A percentile compares a stretch with the other conserved stretches of the same genome.
Evolutionary conservation across 352 stramenopile genomes (phyloP).

Genomic region (Globisporangium spinosum): DNA sequence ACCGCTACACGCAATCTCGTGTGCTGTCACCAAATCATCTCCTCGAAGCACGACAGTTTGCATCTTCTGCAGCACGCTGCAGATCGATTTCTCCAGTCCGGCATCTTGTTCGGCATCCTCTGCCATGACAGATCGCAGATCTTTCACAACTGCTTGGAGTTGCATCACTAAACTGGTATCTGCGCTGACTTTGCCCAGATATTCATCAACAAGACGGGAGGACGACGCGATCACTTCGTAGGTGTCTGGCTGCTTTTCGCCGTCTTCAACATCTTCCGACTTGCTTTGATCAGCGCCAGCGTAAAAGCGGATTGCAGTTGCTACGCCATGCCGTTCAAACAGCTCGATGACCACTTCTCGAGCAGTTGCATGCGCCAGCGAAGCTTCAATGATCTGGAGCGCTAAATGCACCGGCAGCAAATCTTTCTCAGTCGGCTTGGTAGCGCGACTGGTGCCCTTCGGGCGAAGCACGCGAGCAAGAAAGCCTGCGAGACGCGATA

Average conservation of each 20-base stretch:
- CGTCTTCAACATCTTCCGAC: neutral
- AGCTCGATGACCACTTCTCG: slow-evolving; percentile 26
- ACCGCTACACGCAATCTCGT: slow-evolving; percentile 59
- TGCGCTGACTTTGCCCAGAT: slow-evolving; percentile 33
- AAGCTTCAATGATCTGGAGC: slow-evolving; percentile 46
- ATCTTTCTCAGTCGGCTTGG: slow-evolving; percentile 25
- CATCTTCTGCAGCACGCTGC: slow-evolving; percentile 23
- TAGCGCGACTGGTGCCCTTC: slow-evolving; percentile 20
- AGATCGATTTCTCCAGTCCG: slow-evolving; percentile 5
- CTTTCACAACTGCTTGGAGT: slow-evolving; percentile 27
- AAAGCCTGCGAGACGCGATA: slow-evolving; percentile 45
- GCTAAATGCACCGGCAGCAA: slow-evolving; percentile 33
- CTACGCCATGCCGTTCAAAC: slow-evolving; percentile 57
- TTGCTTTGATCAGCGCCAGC: slow-evolving; percentile 12
- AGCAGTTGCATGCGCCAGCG: slow-evolving; percentile 22
- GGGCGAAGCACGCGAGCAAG: slow-evolving; percentile 52
- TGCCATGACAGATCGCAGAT: slow-evolving; percentile 22
- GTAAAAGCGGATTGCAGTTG: slow-evolving; percentile 50
- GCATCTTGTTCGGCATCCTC: neutral
- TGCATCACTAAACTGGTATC: slow-evolving; percentile 30
- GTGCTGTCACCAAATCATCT: slow-evolving; percentile 40
- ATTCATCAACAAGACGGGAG: slow-evolving; percentile 37
- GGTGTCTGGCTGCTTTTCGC: slow-evolving; percentile 14
- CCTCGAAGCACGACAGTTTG: slow-evolving; percentile 26
- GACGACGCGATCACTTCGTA: slow-evolving; percentile 30